A percentile compares a stretch with the other conserved stretches of the same genome.
phyloP scores from a whole-genome alignment of 2,329 filamentous ascomycete species.

The Cladophialophora bantiana region DNA sequence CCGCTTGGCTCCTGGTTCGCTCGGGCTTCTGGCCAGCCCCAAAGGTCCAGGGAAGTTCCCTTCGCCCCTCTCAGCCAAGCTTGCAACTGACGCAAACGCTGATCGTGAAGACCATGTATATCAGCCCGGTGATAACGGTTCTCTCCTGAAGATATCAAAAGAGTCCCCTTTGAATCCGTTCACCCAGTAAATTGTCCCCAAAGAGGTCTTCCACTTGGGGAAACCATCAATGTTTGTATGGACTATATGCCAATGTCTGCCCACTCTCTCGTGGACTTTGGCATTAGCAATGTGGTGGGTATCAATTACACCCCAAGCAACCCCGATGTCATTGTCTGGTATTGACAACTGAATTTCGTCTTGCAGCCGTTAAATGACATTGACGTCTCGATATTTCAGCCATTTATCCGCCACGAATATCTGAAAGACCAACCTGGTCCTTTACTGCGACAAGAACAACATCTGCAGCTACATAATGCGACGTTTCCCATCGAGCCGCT shows the following conservation, averaged over 20 bases:
- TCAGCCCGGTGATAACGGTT: background rate
- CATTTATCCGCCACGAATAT: background rate
- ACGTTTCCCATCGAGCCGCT: background rate
- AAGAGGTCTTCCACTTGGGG: background rate
- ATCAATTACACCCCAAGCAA: background rate
- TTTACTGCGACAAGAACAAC: background rate
- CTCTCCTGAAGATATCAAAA: background rate
- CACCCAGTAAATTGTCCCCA: background rate
- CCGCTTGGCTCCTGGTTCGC: background rate
- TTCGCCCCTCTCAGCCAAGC: background rate
- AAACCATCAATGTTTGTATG: background rate
- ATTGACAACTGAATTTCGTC: background rate
- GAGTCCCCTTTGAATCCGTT: too few species aligned
- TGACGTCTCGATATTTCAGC: slow-evolving; percentile 2
- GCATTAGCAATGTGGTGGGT: background rate
- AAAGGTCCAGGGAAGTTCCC: background rate
- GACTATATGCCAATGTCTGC: slow-evolving; percentile 7
- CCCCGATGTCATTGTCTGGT: background rate
- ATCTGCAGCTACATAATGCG: background rate
- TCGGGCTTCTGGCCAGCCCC: background rate
- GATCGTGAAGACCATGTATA: background rate
- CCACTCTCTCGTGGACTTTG: slow-evolving; percentile 7
- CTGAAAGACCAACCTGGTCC: background rate
- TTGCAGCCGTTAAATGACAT: background rate
- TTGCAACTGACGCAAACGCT: background rate